Conservation (phyloP, 306 rosid species). For the Begonia masoniana region DNA sequence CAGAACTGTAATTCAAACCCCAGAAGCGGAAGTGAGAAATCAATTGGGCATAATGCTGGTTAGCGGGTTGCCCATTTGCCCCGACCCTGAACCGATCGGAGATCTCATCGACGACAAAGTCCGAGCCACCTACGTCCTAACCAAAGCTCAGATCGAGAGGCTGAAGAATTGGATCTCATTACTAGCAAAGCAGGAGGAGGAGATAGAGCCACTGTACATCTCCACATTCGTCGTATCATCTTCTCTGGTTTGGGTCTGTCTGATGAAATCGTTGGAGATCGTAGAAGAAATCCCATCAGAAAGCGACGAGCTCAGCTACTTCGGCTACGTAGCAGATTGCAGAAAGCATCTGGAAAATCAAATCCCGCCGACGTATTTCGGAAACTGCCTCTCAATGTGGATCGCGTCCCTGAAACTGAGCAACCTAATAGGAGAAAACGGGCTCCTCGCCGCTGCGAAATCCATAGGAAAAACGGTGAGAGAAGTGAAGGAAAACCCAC, state of each 20-base stretch:
- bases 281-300: background rate
- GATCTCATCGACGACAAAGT: conserved; percentile 1
- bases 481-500: conserved; percentile 1
- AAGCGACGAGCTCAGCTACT: conserved; percentile 10
- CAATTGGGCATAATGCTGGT: background rate
- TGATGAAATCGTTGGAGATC: conserved; percentile 4
- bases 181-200: background rate
- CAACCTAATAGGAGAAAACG: conserved; percentile 1
- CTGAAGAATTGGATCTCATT: conserved; percentile 11
- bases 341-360: conserved; percentile 8
- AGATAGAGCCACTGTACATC: background rate
- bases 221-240: conserved; percentile 18
- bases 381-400: conserved; percentile 1
- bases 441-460: background rate
- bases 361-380: conserved; percentile 14
- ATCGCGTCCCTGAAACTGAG: background rate
- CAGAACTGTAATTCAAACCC: conserved; percentile 2
- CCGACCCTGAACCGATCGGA: too few species aligned
- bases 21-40: background rate
- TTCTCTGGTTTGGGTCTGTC: conserved; percentile 24
- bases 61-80: background rate
- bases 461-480: conserved; percentile 6
- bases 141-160: conserved; percentile 9
- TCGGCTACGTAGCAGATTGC: conserved; percentile 30
- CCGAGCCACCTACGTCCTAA: conserved; percentile 8